Evolutionary conservation across 805 yeast genomes (phyloP), one percentile per base, ranked within the genome.

Genomic region (Kazachstania viticola): DNA sequence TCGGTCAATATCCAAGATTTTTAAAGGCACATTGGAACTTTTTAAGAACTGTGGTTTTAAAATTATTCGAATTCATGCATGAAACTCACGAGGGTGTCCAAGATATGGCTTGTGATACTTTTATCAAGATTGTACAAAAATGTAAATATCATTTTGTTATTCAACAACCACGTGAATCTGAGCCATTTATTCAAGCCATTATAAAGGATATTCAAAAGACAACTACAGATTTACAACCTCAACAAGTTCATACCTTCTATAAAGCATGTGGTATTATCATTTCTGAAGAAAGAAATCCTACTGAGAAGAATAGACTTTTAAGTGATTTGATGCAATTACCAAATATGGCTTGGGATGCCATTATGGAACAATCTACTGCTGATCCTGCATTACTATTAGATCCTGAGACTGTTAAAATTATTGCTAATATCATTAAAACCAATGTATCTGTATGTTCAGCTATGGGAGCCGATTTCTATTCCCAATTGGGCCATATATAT

Each of bases 61-160:
- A 91, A 59, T 69, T 91, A 48, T 91, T 91, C 58, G 98, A 91
- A 58, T 91, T 91, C 52, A 91, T 91, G 99, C 97, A 91, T 64
- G 99, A 91, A 67, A 85, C 96, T n/a, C 99, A 91, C 60, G 99
- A 88, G 60, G 98, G 98, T 64, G 98, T 91, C 39, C 98, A 91
- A 63, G 98, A 91, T 60, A 91, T 91, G 98, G 98, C 99, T 7
- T 91, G 98, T 66, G 99, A 91, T 59, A 91, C 99, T 1, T 91
- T 91, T 54, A 88, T 88, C 54, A 91, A 91, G 58, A 91, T 91
- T 56, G 83, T 95, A 15, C 78, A 74, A 45, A 91, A 91, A 61
- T 91, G 98, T 69, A 87, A 85, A 60, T 76, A 87, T 44, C 96
- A 88, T 59, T 91, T 91, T 59, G 94, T 88, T 25, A 79, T 80